Evolutionary conservation across 2,329 filamentous ascomycete genomes (phyloP).

Genomic region (Elsinoe ampelina): DNA sequence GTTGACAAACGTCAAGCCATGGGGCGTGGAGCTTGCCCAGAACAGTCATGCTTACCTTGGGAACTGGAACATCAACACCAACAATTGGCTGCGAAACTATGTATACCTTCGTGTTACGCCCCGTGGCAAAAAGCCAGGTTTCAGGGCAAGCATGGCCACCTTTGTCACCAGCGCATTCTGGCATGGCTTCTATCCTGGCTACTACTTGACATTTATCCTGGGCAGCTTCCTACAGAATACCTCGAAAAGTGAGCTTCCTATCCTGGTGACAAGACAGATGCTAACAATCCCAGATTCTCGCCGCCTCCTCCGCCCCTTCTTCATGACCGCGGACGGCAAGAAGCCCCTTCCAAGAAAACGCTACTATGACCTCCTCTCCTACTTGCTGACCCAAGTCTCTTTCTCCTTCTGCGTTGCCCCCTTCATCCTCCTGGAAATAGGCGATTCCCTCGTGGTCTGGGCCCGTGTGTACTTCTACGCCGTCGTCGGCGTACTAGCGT

Average conservation of each 20-base stretch:
- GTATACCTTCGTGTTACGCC: slow-evolving; percentile 92
- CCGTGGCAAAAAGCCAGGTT: slow-evolving; percentile 90
- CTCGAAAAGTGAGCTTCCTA: slow-evolving; percentile 90
- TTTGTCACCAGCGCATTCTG: slow-evolving; percentile 92
- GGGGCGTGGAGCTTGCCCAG: slow-evolving; percentile 78
- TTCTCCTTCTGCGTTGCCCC: slow-evolving; percentile 77
- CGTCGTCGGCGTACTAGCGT: slow-evolving; percentile 54
- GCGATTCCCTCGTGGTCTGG: slow-evolving; percentile 67
- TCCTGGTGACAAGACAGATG: no score
- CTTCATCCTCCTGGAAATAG: slow-evolving; percentile 72
- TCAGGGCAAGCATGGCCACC: slow-evolving; percentile 85
- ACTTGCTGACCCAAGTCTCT: slow-evolving; percentile 65
- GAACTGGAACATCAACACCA: slow-evolving; percentile 98
- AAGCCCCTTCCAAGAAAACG: slow-evolving; percentile 61
- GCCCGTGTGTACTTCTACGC: slow-evolving; percentile 81
- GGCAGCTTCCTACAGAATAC: slow-evolving; percentile 86
- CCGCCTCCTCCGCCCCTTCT: slow-evolving; percentile 83
- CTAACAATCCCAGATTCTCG: slow-evolving; percentile 58
- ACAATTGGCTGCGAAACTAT: slow-evolving; percentile 92
- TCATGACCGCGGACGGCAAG: slow-evolving; percentile 68
- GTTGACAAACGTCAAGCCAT: slow-evolving; percentile 79
- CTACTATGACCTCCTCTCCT: slow-evolving; percentile 76
- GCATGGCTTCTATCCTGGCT: slow-evolving; percentile 97
- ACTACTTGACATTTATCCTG: slow-evolving; percentile 83
- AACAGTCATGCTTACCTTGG: slow-evolving; percentile 88